Base-by-base conservation (phyloP, 805 yeast species). In the Candida xiaguanensis region DNA sequence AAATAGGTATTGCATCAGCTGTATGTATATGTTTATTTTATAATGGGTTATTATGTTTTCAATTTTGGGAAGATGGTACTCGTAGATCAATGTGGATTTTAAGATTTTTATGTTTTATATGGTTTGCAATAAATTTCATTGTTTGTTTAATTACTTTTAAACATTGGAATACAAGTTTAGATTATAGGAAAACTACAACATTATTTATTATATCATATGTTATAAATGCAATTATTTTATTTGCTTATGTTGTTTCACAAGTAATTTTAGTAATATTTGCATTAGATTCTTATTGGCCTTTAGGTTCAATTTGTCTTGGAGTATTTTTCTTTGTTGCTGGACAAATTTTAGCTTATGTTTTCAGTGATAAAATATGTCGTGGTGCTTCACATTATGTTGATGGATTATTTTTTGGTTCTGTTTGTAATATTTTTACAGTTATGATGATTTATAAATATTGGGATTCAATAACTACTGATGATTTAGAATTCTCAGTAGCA, bases 401-500 rank as follows among this genome's bases (percentile, higher is more conserved):
- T 55, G 98, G 98, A 1, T 61, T 88, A 22, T 83, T 91, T 54
- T 87, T 90, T 53, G 93, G 88, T 23, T 76, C 93, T 18, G 52
- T 88, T 25, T 77, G 95, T 55, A 87, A 87, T 56, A 56, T 88
- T 36, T 84, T 88, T 52, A 75, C 95, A 3, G 65, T 85, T 40
- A 89, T 93, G 95, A 91, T 93, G 98, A 72, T 91, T 37, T 91
- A 89, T 70, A 90, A 93, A 63, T 87, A 80, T 50, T 91, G 98
- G 96, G 97, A 90, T 55, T 88, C 90, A 75, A 82, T 91, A 38
- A 93, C 98, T 9, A 80, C 82, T 41, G 98, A 91, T 53, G 98
- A 93, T 59, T 78, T 91, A 51, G 99, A 91, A 63, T 93, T 91
- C 61, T 78, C 88, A 35, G 93, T 87, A 37, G 72, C 73, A 11